Base-by-base conservation (phyloP, 2,329 filamentous ascomycete genomes). In the Aureobasidium subglaciale region DNA sequence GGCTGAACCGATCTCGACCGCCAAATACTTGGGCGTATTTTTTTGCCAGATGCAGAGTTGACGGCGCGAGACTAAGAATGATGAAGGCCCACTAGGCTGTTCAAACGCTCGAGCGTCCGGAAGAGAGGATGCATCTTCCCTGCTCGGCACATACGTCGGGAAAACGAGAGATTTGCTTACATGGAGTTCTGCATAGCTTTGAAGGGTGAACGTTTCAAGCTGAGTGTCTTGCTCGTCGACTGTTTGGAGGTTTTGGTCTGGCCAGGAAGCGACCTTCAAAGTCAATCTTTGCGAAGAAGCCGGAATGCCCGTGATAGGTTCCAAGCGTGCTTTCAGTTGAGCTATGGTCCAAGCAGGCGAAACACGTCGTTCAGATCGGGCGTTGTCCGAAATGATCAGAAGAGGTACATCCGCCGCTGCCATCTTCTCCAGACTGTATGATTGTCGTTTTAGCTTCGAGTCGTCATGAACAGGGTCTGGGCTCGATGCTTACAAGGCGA, bases 301-400 rank as follows among this genome's bases (percentile, higher is more conserved):
- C 15, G 93, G 92, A 34, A 97, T 84, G 59, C 93, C 93, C 2
- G 92, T 97, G 72, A 97, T 85, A 59, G 90, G 87, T 72, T 97
- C 92, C 50, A 99, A 84, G 71, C 93, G 95, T 53, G 79, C 74
- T 75, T 92, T 96, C 64, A 97, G 80, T 65, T 89, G 85, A 55
- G 80, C 78, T 67, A 99, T 86, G 59, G 86, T 86, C 93, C 93
- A 99, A 63, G 91, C 86, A 13, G 92, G 92, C 24, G 89, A 92
- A 69, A 97, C 84, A 63, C 93, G 88, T 59, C 92, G 87, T 74
- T 99, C 93, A 50, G 90, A 91, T 46, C 85, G 82, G 45, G 87
- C 79, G 71, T 86, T 88, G 59, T 89, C 85, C 50, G 88, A 92
- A 59, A 80, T 80, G 66, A 93, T 82, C 60, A 85, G 78, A 64